These are phyloP conservation scores for Penicillium sp. DNA, from an alignment of 2,329 filamentous ascomycete species.

Conservation along the genomic window DNA sequence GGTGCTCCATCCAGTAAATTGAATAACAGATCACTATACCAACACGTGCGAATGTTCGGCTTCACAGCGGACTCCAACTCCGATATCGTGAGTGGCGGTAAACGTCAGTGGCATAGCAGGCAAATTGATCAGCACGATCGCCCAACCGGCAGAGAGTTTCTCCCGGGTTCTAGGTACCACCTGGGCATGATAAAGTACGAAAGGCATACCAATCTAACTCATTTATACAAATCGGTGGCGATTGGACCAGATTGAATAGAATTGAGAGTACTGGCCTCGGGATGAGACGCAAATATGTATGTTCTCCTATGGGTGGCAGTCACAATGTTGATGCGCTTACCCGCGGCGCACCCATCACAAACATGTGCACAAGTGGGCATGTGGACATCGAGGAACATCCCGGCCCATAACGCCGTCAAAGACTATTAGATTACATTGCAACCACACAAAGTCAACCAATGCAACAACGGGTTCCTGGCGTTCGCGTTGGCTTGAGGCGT, in stretches of 20 bases:
- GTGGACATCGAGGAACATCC: neutral
- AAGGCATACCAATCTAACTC: neutral
- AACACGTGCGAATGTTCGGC: neutral
- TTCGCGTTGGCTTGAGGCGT: neutral
- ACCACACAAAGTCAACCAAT: neutral
- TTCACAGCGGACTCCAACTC: constrained; percentile 6
- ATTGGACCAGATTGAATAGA: neutral
- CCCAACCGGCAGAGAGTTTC: constrained; percentile 2
- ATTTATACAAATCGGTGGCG: neutral
- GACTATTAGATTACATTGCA: neutral
- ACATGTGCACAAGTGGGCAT: neutral
- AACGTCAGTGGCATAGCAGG: constrained; percentile 2
- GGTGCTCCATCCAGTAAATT: no score
- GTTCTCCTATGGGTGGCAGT: neutral
- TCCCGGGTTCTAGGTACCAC: constrained; percentile 4
- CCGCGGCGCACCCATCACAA: neutral
- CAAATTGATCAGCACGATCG: constrained; percentile 8
- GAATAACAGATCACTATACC: neutral
- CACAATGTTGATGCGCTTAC: neutral
- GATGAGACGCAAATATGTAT: no score
- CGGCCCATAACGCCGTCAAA: neutral
- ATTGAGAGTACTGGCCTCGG: no score
- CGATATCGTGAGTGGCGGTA: neutral
- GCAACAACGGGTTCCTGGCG: neutral
- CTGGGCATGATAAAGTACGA: neutral